These are phyloP conservation scores for Cyclotella choctawhatcheeana DNA, from an alignment of 108 stramenopile species.

Conservation along the genomic window DNA sequence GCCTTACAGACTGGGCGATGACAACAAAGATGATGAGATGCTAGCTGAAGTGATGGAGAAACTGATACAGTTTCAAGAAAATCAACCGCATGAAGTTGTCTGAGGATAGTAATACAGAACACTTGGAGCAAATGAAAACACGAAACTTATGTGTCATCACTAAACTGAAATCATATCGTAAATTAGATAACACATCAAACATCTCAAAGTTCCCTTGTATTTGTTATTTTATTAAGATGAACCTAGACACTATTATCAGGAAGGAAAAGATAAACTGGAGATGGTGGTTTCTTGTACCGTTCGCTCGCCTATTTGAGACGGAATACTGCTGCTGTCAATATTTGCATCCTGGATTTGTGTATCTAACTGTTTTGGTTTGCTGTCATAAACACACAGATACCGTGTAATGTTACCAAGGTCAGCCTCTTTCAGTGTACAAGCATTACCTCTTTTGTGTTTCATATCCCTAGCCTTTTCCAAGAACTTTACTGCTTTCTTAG, in stretches of 20 bases:
- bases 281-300: not conserved
- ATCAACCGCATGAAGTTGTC: not conserved
- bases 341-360: too few relatives aligned
- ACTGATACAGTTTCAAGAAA: conserved; percentile 15
- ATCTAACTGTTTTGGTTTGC: not conserved
- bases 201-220: too few relatives aligned
- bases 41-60: conserved; percentile 30
- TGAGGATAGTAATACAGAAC: not conserved
- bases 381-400: conserved; percentile 6
- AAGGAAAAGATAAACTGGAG: not conserved
- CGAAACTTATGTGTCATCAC: not conserved
- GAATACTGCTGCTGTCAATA: not conserved
- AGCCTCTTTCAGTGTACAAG: not conserved
- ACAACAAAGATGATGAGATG: conserved; percentile 16
- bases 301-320: not conserved
- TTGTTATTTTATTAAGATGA: too few relatives aligned
- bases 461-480: conserved; percentile 9
- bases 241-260: too few relatives aligned
- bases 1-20: conserved; percentile 63
- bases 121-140: too few relatives aligned
- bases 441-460: not conserved
- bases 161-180: not conserved
- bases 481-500: conserved; percentile 10
- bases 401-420: conserved; percentile 16
- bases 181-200: not conserved